phyloP scores from a whole-genome alignment of 169 alveolate genomes.

The Cryptosporidium viatorum region DNA sequence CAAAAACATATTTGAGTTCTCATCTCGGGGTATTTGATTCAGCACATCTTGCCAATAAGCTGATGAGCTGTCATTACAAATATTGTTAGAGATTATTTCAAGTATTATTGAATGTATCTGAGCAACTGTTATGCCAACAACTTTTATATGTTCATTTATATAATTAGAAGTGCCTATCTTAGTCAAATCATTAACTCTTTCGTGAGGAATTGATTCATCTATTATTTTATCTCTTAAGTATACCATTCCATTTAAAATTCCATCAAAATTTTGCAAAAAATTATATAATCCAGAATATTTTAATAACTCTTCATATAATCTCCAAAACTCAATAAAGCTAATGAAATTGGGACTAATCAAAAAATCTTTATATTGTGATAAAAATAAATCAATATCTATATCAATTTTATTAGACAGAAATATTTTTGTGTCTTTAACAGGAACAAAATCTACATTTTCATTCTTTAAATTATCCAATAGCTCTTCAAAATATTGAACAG shows the following conservation, averaged over 20 bases:
- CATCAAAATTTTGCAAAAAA: neutral
- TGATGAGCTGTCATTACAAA: conserved; percentile 53
- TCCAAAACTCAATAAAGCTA: conserved; percentile 62
- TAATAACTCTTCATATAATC: conserved; percentile 19
- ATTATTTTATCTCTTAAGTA: conserved; percentile 28
- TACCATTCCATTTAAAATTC: conserved; percentile 60
- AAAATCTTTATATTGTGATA: neutral
- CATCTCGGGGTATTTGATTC: conserved; percentile 48
- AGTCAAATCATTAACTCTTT: neutral
- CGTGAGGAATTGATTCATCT: neutral
- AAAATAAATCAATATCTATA: neutral
- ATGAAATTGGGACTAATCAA: neutral
- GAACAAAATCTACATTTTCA: conserved; percentile 21
- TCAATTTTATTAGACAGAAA: neutral
- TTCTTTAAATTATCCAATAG: neutral
- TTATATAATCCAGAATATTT: neutral
- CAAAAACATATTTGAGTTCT: conserved; percentile 7
- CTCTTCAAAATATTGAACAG: conserved; percentile 29
- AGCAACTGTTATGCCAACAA: conserved; percentile 12
- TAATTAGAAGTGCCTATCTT: neutral
- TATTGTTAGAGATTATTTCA: conserved; percentile 33
- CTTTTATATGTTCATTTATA: neutral
- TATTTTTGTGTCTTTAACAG: neutral
- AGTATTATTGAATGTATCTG: conserved; percentile 42
- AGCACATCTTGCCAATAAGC: conserved; percentile 69